Evolutionary conservation across 2,329 filamentous ascomycete species (phyloP).

Genomic region (Thermothelomyces thermophilus): DNA sequence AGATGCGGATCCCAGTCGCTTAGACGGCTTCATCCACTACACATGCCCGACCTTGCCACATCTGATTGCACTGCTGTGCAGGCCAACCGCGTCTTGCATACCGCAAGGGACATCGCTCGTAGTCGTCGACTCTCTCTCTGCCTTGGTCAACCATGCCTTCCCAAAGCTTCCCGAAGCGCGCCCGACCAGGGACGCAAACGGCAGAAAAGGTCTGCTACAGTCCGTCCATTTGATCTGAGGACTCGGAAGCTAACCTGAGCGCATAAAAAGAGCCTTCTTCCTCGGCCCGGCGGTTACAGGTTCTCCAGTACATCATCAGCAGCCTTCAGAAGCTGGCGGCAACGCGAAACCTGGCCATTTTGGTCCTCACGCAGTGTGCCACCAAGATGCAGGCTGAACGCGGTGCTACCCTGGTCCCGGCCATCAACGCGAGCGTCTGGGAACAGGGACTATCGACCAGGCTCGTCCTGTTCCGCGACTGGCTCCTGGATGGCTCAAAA

Average conservation of each 20-base stretch:
- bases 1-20: constrained; percentile 16
- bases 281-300: constrained; percentile 35
- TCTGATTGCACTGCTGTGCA: constrained; percentile 65
- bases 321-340: constrained; percentile 70
- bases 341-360: constrained; percentile 62
- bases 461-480: constrained; percentile 74
- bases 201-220: constrained; percentile 33
- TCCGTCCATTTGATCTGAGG: background rate
- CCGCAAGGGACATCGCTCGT: constrained; percentile 59
- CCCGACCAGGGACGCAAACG: constrained; percentile 31
- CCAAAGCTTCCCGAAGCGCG: constrained; percentile 49
- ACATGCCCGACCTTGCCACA: constrained; percentile 58
- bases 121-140: constrained; percentile 71
- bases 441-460: constrained; percentile 69
- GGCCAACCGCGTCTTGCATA: constrained; percentile 58
- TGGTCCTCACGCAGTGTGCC: constrained; percentile 72
- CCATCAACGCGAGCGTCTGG: constrained; percentile 71
- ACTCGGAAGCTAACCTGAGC: constrained; percentile 10
- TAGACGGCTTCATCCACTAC: constrained; percentile 41
- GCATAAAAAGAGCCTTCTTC: constrained; percentile 17
- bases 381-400: constrained; percentile 67
- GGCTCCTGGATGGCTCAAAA: constrained; percentile 45
- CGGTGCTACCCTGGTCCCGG: constrained; percentile 64
- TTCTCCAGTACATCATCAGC: constrained; percentile 57
- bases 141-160: constrained; percentile 69